phyloP scores from a whole-genome alignment of 2,329 filamentous ascomycete genomes.

The Dichotomopilus funicola region DNA sequence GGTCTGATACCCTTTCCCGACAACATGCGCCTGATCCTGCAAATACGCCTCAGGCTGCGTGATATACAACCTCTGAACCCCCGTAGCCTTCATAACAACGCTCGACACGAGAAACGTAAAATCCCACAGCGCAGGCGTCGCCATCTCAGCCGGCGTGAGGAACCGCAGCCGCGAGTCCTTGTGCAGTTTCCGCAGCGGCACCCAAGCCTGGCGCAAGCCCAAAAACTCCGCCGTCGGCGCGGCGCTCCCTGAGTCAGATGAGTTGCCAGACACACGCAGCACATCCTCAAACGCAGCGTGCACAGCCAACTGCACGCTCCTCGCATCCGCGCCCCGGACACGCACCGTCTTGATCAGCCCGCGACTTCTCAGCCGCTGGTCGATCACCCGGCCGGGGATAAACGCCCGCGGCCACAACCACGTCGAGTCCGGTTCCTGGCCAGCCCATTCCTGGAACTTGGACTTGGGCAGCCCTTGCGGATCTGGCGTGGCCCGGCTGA shows the following conservation, averaged over 20 bases:
- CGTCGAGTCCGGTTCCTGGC: conserved; percentile 42
- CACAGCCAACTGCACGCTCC: conserved; percentile 61
- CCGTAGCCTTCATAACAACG: conserved; percentile 65
- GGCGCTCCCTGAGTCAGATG: conserved; percentile 7
- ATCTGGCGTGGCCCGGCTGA: conserved; percentile 38
- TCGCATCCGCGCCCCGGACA: conserved; percentile 56
- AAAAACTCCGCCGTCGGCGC: conserved; percentile 40
- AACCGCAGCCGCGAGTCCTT: conserved; percentile 68
- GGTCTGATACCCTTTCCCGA: conserved; percentile 31
- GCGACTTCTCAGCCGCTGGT: conserved; percentile 66
- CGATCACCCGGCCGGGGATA: conserved; percentile 54
- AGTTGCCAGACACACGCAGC: conserved; percentile 38
- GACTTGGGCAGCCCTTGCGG: conserved; percentile 37
- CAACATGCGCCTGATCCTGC: conserved; percentile 42
- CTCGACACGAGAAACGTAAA: conserved; percentile 62
- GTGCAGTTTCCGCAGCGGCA: conserved; percentile 71
- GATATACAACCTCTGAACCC: conserved; percentile 62
- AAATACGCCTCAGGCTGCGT: conserved; percentile 70
- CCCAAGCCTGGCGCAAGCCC: conserved; percentile 60
- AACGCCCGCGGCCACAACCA: conserved; percentile 66
- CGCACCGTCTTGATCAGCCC: conserved; percentile 61
- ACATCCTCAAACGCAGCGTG: conserved; percentile 54
- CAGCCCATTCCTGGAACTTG: conserved; percentile 41
- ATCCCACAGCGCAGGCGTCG: conserved; percentile 65
- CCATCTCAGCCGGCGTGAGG: conserved; percentile 63